phyloP scores from a whole-genome alignment of 225 moss, liverwort and hornwort species.

The Rhytidiadelphus loreus region DNA sequence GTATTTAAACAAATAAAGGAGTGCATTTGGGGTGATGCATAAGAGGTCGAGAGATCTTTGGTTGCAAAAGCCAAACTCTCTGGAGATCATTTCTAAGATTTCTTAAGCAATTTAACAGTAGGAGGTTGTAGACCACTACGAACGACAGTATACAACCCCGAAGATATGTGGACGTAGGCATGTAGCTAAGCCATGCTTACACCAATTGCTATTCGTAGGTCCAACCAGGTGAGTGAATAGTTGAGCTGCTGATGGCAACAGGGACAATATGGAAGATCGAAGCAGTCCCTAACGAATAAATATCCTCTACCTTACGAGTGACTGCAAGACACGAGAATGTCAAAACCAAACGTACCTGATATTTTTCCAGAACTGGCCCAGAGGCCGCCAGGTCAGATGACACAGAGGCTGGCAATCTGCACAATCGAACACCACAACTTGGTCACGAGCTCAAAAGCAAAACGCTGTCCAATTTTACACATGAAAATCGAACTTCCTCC shows the following conservation, averaged over 20 bases:
- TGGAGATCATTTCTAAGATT: background rate
- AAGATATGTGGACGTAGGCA: background rate
- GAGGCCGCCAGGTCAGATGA: constrained; percentile 65
- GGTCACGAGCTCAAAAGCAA: background rate
- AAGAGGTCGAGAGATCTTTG: background rate
- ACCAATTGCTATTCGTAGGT: background rate
- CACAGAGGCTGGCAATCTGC: constrained; percentile 35
- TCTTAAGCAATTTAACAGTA: background rate
- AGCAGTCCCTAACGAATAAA: background rate
- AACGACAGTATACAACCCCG: background rate
- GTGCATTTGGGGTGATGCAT: background rate
- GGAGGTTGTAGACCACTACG: background rate
- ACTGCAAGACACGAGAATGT: background rate
- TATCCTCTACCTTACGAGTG: background rate
- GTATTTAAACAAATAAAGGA: background rate
- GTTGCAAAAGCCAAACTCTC: background rate
- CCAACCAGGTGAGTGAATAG: background rate
- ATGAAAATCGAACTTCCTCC: background rate
- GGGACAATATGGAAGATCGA: background rate
- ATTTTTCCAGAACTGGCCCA: constrained; percentile 68
- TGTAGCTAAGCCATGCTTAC: background rate
- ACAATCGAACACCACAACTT: constrained; percentile 5
- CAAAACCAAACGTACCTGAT: constrained; percentile 45
- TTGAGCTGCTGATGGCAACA: background rate
- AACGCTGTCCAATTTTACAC: background rate